Percentiles rank a stretch among this genome's conserved stretches.
Conservation (phyloP, 2,329 filamentous ascomycete genomes). For the Dothideomycetes sp. region DNA sequence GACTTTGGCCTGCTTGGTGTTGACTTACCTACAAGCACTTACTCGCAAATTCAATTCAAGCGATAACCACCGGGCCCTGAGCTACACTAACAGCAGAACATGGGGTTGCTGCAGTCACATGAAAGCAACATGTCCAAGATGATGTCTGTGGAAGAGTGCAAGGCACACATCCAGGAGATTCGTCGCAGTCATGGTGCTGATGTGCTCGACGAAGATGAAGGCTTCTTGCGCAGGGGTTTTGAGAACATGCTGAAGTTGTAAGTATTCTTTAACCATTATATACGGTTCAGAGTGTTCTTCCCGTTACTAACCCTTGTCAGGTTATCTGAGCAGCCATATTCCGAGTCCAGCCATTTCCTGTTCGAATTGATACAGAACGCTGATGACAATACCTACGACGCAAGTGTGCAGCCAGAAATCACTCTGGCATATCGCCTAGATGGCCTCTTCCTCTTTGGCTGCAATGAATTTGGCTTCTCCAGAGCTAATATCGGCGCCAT, state of each 20-base stretch:
- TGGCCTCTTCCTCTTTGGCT: constrained; percentile 30
- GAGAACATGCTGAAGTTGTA: constrained; percentile 3
- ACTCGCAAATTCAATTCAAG: too few species aligned
- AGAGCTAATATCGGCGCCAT: constrained; percentile 37
- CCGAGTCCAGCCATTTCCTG: constrained; percentile 36
- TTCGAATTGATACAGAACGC: constrained; percentile 48
- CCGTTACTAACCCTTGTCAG: background rate
- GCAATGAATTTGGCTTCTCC: constrained; percentile 43
- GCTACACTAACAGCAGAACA: too few species aligned
- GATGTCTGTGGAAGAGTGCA: constrained; percentile 3
- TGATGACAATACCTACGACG: constrained; percentile 40
- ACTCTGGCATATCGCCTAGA: constrained; percentile 17
- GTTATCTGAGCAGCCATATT: constrained; percentile 24
- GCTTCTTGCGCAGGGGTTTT: background rate
- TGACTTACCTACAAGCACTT: too few species aligned
- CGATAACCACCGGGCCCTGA: too few species aligned
- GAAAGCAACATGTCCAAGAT: background rate
- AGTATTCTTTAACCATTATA: background rate
- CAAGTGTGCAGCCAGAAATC: constrained; percentile 22
- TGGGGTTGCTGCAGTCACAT: too few species aligned
- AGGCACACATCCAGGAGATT: constrained; percentile 7
- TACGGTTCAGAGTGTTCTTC: background rate
- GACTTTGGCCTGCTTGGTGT: too few species aligned
- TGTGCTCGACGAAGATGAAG: background rate
- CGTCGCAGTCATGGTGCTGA: constrained; percentile 5